Base-by-base conservation (phyloP, 805 yeast species). In the Myxozyma vanderwaltii region DNA sequence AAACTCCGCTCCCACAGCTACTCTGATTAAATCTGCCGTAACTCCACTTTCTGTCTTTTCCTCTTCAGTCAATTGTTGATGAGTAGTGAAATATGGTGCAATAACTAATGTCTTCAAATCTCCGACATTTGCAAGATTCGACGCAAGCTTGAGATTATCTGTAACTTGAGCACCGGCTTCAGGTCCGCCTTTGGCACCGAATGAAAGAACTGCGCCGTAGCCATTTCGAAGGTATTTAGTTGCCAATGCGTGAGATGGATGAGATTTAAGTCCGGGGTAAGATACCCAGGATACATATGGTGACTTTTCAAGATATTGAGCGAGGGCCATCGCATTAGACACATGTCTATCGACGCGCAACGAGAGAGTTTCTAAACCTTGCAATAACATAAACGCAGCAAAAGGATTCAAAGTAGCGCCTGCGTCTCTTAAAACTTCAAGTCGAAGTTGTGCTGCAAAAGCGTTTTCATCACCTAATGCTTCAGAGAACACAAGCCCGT, bases 21-120 rank as follows among this genome's bases (percentile, higher is more conserved):
- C 86, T 78, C 99, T 86, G 69, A 92, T 84, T 71, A 90, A 81
- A 66, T 89, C 97, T 68, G 57, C 60, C 5, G 94, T 82, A 58
- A 92, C 97, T 75, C 97, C 97, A 51, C 95, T 80, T 13, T 86
- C 84, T 43, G 76, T 57, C 77, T 89, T 89, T 78, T 90, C 97
- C 65, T 85, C 88, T 47, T 88, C 90, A 43, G 78, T 75, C 71
- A 92, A 81, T 78, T 94, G 98, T 74, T 90, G 91, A 76, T 92
- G 99, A 26, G 98, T 92, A 41, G 98, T 94, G 76, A 82, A 90
- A 81, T 86, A 91, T 66, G 99, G 99, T 55, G 97, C 91, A 74
- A 92, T 92, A 59, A 92, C 96, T 72, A 92, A 81, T 46, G 98
- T 89, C 79, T 92, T 94, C 51, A 92, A 86, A 71, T 92, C 99